Evolutionary conservation across 1,139 yeast genomes (phyloP), one percentile per base, ranked within the genome.

Genomic region (Debaryomycetaceae sp.): DNA sequence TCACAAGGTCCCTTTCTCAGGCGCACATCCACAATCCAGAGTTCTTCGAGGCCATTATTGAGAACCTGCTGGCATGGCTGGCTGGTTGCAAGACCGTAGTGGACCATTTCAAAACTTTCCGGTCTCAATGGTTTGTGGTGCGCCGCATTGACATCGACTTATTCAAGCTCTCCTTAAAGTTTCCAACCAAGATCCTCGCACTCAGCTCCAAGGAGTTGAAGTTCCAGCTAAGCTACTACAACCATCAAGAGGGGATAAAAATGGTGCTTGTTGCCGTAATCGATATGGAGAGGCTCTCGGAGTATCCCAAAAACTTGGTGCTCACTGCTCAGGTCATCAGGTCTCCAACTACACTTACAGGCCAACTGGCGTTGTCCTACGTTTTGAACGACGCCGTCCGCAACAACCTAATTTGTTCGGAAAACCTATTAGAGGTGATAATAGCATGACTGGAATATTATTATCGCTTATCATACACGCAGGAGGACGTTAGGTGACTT

Each of bases 131-230:
- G 65, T 40, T 42, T 1, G 44, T 44, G 20, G 51, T 66, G 17
- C 51, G 50, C 31, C 42, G 45, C 17, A 42, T 71, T 5, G 75
- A 70, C 49, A 24, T 43, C 5, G 69, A 63, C 33, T 48, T 70
- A 5, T 61, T 58, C 54, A 58, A 56, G 38, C 49, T 68, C 5
- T 59, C 68, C 4, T 49, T 66, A 31, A 63, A 59, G 42, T 65
- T 51, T 45, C 75, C 75, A 1, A 45, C 63, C 5, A 38, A 48
- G 6, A 40, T 55, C 30, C 27, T 45, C 14, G 52, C 49, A 6
- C 14, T 43, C 1, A 23, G 41, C 6, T 33, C 44, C 11, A 44
- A 42, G 11, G 22, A 40, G 8, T 36, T 60, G 6, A 42, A 42
- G 3, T 53, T 59, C 38, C 33, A 39, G 3, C 43, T 56, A 9